phyloP scores from a whole-genome alignment of 805 yeast species.

The Kazachstania bromeliacearum region DNA sequence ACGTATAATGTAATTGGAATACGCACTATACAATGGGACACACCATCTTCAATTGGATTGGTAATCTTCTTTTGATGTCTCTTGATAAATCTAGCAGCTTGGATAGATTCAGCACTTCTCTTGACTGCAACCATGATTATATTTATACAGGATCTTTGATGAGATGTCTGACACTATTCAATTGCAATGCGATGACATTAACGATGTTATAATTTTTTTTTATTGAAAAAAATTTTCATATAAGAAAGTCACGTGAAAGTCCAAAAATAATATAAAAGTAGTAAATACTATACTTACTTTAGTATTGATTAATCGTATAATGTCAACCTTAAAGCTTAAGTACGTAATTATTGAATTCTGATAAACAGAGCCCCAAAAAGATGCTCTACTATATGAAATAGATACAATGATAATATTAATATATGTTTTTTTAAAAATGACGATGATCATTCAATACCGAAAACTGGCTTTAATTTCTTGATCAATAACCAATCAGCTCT shows the following conservation, averaged over 20 bases:
- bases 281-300: too few species aligned
- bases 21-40: conserved; percentile 28
- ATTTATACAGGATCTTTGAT: too few species aligned
- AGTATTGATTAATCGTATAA: too few species aligned
- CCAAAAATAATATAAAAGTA: too few species aligned
- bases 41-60: conserved; percentile 25
- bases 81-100: conserved; percentile 19
- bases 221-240: background rate
- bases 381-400: too few species aligned
- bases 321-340: too few species aligned
- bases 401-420: too few species aligned
- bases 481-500: conserved; percentile 94
- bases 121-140: conserved; percentile 15
- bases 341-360: too few species aligned
- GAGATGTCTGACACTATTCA: too few species aligned
- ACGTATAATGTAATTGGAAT: conserved; percentile 51
- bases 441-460: conserved; percentile 60
- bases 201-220: background rate
- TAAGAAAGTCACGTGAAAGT: too few species aligned
- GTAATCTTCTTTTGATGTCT: conserved; percentile 20
- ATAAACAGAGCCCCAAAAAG: too few species aligned
- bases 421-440: too few species aligned
- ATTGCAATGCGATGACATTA: background rate
- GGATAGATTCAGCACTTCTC: conserved; percentile 18
- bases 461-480: conserved; percentile 77